Base-by-base conservation (phyloP, 2,329 filamentous ascomycete genomes). In the Septoria linicola region DNA sequence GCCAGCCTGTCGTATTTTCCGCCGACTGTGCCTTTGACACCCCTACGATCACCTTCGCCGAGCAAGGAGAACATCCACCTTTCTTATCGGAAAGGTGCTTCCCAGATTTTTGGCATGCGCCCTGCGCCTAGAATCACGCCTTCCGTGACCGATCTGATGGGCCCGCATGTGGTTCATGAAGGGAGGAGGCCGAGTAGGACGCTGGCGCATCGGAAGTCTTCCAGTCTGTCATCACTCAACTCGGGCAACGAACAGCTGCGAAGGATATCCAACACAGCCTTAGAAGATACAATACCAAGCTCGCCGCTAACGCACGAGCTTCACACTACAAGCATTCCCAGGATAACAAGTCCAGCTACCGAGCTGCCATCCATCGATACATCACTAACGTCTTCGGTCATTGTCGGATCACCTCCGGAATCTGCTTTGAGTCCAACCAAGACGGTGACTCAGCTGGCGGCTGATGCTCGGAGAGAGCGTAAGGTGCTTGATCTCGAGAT, bases 401-500 rank as follows among this genome's bases (percentile, higher is more conserved):
- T 44, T 5, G 20, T 57, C 11, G 45, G 34, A 5, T 59, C 58
- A 11, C 52, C 53, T 17, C 32, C 50, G 16, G 58, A 59, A 17
- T 41, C 44, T 16, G 63, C 60, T 61, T 66, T 56, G 47, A 73
- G 49, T 60, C 70, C 52, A 49, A 68, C 56, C 53, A 73, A 63
- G 49, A 77, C 82, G 6, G 74, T 87, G 55, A 87, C 82, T 55
- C 90, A 95, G 54, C 77, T 89, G 5, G 89, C 93, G 8, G 81
- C 87, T n/a, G 93, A 89, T 66, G 93, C 93, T 11, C 82, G 93
- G 23, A 82, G 89, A 30, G 93, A 97, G 70, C 83, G 93, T 55
- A 99, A 97, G 73, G 91, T 99, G 1, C 81, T 97, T 60, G 93
- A 99, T 68, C 76, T 99, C 4, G 89, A 99, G 68, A 99, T 99